These are phyloP conservation scores for Trichoderma sp. DNA, from an alignment of 2,329 filamentous ascomycete genomes.

Conservation along the genomic window DNA sequence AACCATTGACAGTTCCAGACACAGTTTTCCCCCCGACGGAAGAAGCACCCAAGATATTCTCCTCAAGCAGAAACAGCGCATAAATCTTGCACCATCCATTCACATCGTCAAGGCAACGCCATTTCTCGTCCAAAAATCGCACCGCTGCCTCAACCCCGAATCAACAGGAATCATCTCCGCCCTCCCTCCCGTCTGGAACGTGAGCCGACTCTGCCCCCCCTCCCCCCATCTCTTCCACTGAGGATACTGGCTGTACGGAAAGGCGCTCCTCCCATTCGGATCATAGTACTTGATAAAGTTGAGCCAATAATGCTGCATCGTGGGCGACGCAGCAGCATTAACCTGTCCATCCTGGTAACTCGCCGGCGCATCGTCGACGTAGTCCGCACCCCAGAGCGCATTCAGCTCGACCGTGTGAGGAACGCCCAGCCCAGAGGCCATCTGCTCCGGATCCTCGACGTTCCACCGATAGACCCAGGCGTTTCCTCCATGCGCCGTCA, in stretches of 20 bases:
- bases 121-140: conserved; percentile 34
- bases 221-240: conserved; percentile 45
- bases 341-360: conserved; percentile 56
- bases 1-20: not conserved
- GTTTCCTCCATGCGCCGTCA: conserved; percentile 40
- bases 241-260: conserved; percentile 31
- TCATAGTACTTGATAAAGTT: conserved; percentile 69
- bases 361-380: conserved; percentile 53
- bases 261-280: conserved; percentile 55
- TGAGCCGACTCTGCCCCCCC: conserved; percentile 39
- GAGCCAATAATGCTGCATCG: conserved; percentile 72
- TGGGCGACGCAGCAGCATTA: conserved; percentile 60
- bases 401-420: conserved; percentile 67
- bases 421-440: conserved; percentile 61
- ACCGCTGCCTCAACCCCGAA: conserved; percentile 35
- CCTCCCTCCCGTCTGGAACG: conserved; percentile 46
- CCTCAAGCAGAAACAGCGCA: not conserved
- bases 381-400: conserved; percentile 67
- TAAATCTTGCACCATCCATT: not conserved
- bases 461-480: conserved; percentile 73
- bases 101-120: conserved; percentile 33
- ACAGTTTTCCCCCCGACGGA: not conserved
- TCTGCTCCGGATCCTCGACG: conserved; percentile 60
- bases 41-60: not conserved
- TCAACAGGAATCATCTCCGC: conserved; percentile 46